phyloP scores from a whole-genome alignment of 768 basidiomycete species.

The Trametes meyenii region DNA sequence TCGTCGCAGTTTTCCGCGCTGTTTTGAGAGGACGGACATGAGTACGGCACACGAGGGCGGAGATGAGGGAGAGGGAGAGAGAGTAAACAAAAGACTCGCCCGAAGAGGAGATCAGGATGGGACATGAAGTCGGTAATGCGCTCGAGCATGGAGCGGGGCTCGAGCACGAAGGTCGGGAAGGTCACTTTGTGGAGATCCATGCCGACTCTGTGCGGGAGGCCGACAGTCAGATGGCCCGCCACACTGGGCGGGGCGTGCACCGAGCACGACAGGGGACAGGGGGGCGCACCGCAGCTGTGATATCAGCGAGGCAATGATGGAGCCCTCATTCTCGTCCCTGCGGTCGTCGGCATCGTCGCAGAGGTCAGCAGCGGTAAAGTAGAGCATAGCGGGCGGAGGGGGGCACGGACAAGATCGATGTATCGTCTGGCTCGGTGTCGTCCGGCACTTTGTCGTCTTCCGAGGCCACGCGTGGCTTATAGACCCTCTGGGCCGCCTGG shows the following conservation, averaged over 20 bases:
- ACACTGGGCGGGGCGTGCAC: not conserved
- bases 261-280: not conserved
- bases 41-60: not conserved
- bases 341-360: constrained; percentile 33
- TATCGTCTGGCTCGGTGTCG: constrained; percentile 87
- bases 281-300: constrained; percentile 79
- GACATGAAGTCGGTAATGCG: constrained; percentile 99
- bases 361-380: constrained; percentile 36
- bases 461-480: constrained; percentile 67
- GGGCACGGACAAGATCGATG: constrained; percentile 77
- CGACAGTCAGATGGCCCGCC: constrained; percentile 1
- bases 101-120: constrained; percentile 96
- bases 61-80: constrained; percentile 7
- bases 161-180: constrained; percentile 93
- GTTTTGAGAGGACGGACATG: constrained; percentile 17
- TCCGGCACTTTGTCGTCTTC: constrained; percentile 74
- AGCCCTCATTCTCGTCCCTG: constrained; percentile 94
- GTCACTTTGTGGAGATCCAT: constrained; percentile 97
- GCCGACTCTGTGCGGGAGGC: constrained; percentile 63
- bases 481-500: constrained; percentile 65
- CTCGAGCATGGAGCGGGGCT: constrained; percentile 96
- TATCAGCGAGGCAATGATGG: constrained; percentile 83
- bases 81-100: constrained; percentile 50
- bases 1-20: constrained; percentile 83
- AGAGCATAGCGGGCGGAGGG: constrained; percentile 37